Percentiles rank a stretch among this genome's conserved stretches.
Conservation (phyloP, 129 eudicot species). For the Lactuca sativa region DNA sequence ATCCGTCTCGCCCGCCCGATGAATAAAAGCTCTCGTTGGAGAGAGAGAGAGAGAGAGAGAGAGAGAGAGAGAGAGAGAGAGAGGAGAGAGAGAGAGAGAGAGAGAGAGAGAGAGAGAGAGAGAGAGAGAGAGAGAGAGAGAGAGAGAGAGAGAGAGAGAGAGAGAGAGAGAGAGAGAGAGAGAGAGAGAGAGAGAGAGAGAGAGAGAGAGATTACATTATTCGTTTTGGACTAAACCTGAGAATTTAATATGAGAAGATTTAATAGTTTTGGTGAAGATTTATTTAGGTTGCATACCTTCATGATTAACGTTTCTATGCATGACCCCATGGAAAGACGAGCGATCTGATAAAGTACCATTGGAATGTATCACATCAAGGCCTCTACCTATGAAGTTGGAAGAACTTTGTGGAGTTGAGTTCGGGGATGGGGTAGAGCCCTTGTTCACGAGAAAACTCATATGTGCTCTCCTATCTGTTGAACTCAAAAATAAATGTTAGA, state of each 20-base stretch:
- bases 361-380: constrained; percentile 17
- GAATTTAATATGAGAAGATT: background rate
- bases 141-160: no score
- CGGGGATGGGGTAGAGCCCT: constrained; percentile 20
- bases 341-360: constrained; percentile 12
- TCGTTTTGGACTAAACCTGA: no score
- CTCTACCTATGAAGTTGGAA: constrained; percentile 15
- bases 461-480: constrained; percentile 36
- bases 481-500: background rate
- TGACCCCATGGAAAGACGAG: constrained; percentile 16
- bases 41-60: no score
- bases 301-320: constrained; percentile 9
- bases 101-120: no score
- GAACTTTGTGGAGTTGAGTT: constrained; percentile 33
- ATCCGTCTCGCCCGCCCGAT: no score
- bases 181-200: no score
- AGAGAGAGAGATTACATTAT: no score
- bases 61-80: no score
- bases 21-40: no score
- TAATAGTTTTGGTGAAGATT: background rate
- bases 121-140: no score
- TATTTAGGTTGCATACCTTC: background rate
- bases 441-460: constrained; percentile 35
- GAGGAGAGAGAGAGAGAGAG: no score
- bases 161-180: no score